phyloP scores from a whole-genome alignment of 768 basidiomycete species.

The Amanita muscaria region DNA sequence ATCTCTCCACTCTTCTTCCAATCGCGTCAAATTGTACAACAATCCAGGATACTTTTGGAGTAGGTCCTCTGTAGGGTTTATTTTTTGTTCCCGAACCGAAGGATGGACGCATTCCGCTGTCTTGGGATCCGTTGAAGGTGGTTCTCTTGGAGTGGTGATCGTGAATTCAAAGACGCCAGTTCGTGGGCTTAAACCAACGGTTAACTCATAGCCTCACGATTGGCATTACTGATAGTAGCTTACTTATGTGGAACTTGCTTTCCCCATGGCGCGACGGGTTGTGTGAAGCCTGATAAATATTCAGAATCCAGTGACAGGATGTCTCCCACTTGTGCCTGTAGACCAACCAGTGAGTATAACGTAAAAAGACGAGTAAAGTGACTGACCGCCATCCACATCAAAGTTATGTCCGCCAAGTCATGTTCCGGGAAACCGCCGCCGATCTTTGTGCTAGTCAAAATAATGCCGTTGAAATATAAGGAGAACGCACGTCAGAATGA shows the following conservation, averaged over 20 bases:
- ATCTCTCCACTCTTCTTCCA: conserved; percentile 43
- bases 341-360: neutral
- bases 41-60: conserved; percentile 36
- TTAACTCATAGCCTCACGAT: conserved; percentile 3
- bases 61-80: conserved; percentile 23
- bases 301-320: conserved; percentile 47
- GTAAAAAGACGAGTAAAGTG: conserved; percentile 4
- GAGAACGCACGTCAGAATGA: conserved; percentile 33
- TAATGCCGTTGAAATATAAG: conserved; percentile 1
- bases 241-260: conserved; percentile 55
- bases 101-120: conserved; percentile 57
- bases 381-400: conserved; percentile 58
- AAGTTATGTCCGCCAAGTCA: conserved; percentile 56
- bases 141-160: conserved; percentile 32
- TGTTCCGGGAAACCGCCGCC: conserved; percentile 64
- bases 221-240: conserved; percentile 16
- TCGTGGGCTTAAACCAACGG: conserved; percentile 30
- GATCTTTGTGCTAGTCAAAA: conserved; percentile 29
- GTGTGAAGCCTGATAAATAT: conserved; percentile 41
- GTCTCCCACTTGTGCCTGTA: conserved; percentile 46
- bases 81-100: conserved; percentile 43
- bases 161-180: conserved; percentile 49
- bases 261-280: conserved; percentile 54
- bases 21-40: conserved; percentile 32
- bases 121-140: conserved; percentile 36